Base-by-base conservation (phyloP, 2,329 filamentous ascomycete species). In the Setomelanomma holmii region DNA sequence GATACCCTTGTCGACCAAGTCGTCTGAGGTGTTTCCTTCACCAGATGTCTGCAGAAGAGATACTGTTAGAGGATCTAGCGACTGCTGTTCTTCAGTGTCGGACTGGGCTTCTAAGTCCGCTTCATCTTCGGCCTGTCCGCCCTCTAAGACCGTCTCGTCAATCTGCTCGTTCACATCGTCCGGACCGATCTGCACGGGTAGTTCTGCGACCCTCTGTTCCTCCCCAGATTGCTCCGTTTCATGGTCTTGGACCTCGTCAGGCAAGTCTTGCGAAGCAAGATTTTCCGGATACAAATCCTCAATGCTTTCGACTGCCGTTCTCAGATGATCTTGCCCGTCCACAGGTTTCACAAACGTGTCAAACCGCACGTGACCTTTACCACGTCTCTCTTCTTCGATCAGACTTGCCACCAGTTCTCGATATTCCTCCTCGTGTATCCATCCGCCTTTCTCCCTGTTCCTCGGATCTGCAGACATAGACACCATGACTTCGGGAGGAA, bases 351-450 rank as follows among this genome's bases (percentile, higher is more conserved):
- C 78, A 71, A 93, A 95, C 0, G 76, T 82, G 22, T 89, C 84
- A 62, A 93, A 93, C 0, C 78, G 80, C 11, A 84, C 56, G 8
- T 78, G 69, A 5, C 72, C 66, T 14, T 72, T 78, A 20, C 81
- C 78, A 4, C 75, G 74, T 53, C 79, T 82, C 69, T 97, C 92
- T 20, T 88, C 80, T 1, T 76, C 69, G 7, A 90, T 84, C 20
- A 96, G 79, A 21, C 83, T 77, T 23, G 79, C 74, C 1, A 96
- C 78, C 61, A 89, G 82, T 38, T 86, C 79, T 24, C 85, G 80
- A 67, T 89, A 93, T 67, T 96, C 93, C 40, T 91, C 87, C 71
- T 98, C 93, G 61, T 97, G 93, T 49, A 97, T 89, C 93, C 95
- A 99, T 0, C 86, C 88, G n/a, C 86, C 85, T n/a, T 85, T 81